These are phyloP conservation scores for Ulmus americana DNA, from an alignment of 331 rosid species.

Conservation along the genomic window DNA sequence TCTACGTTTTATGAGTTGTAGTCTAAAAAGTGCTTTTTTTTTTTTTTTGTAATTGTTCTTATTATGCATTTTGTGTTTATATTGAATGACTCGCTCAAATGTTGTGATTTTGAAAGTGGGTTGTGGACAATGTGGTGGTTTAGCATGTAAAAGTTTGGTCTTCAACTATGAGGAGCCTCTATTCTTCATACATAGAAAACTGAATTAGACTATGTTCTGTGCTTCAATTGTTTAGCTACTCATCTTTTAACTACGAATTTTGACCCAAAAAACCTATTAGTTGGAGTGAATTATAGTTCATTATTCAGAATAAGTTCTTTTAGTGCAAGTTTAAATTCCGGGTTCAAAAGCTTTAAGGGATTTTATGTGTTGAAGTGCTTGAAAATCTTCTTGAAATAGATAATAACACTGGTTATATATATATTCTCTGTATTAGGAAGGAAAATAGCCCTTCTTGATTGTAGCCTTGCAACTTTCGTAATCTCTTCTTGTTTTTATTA, in stretches of 20 bases:
- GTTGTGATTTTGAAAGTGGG: neutral
- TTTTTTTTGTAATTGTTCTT: neutral
- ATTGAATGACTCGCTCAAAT: neutral
- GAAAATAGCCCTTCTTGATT: neutral
- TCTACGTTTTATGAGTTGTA: neutral
- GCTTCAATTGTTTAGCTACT: too few species aligned
- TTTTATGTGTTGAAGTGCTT: neutral
- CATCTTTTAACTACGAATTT: neutral
- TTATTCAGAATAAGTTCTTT: too few species aligned
- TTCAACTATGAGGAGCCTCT: neutral
- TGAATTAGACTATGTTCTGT: too few species aligned
- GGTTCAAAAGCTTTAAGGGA: neutral
- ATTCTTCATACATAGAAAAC: too few species aligned
- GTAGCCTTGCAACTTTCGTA: too few species aligned
- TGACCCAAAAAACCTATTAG: too few species aligned
- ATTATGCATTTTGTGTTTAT: neutral
- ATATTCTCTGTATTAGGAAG: too few species aligned
- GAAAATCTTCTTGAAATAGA: neutral
- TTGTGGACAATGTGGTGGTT: neutral
- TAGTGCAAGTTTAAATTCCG: neutral
- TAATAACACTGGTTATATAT: neutral
- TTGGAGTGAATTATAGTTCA: too few species aligned
- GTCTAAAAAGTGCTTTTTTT: neutral
- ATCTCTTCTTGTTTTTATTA: neutral
- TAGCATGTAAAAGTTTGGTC: neutral